Conservation (phyloP, 164 flowering plant genomes). For the Aristolochia contorta region DNA sequence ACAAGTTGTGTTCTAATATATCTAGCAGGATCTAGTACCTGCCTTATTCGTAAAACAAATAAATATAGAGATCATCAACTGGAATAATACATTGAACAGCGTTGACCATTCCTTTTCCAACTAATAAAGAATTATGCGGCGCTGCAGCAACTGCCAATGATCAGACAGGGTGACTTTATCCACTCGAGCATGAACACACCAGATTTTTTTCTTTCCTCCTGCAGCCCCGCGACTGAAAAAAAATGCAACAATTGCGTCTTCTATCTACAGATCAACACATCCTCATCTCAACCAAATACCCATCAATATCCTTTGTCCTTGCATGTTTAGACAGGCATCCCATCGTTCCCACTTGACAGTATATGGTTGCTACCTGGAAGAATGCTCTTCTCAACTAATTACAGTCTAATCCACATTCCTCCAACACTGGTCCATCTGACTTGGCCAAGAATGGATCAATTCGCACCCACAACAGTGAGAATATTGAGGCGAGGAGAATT, state of each 20-base stretch:
- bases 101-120: constrained; percentile 19
- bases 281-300: constrained; percentile 7
- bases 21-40: constrained; percentile 11
- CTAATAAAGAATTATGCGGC: constrained; percentile 33
- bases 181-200: constrained; percentile 9
- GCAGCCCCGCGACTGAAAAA: constrained; percentile 8
- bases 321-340: not conserved
- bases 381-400: constrained; percentile 17
- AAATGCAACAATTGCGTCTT: constrained; percentile 18
- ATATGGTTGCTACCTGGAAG: not conserved
- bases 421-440: constrained; percentile 37
- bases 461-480: constrained; percentile 61
- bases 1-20: not conserved
- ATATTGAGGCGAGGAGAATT: constrained; percentile 51
- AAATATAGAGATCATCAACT: constrained; percentile 18
- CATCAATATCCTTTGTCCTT: constrained; percentile 7
- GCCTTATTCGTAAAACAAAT: constrained; percentile 21
- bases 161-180: constrained; percentile 14
- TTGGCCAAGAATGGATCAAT: constrained; percentile 52
- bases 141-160: constrained; percentile 13
- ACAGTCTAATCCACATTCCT: constrained; percentile 54
- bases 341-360: not conserved
- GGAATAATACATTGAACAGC: constrained; percentile 20
- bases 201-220: constrained; percentile 7
- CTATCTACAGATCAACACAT: constrained; percentile 24